Base-by-base conservation (phyloP, 306 rosid species). In the Rubus parviflorus region DNA sequence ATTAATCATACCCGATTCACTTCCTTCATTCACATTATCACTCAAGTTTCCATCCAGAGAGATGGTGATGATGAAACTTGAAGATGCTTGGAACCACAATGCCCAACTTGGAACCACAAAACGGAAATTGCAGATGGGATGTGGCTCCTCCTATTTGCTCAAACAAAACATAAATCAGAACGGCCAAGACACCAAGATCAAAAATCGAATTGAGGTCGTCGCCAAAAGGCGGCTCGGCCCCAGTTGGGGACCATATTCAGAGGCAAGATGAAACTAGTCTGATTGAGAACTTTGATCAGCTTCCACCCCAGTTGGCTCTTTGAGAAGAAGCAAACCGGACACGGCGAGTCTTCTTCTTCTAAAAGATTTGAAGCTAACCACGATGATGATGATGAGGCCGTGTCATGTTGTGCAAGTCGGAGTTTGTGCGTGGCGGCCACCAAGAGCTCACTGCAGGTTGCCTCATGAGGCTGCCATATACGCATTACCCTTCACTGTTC, bases 351-450 rank as follows among this genome's bases (percentile, higher is more conserved):
- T 56, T 3, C 58, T 17, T 52, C 35, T 54, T 54, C 61, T 54
- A n/a, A 54, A 54, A 54, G 61, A 54, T 54, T 7, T 56, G 20
- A 56, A 56, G 35, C 35, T 56, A 20, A 56, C 62, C 35, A 20
- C 6, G 35, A 30, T 30, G 35, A 30, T 30, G 35, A 30, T 30
- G 37, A 56, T 56, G 62, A 56, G 4, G 35, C 62, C 62, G 8
- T 20, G 62, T 6, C 13, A 13, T 12, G 62, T 20, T 56, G 15
- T 56, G 30, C 30, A 56, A 56, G 6, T 56, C 62, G 14, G 35
- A 20, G 14, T 56, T 20, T n/a, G 62, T n/a, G n/a, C n/a, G n/a
- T 56, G 62, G 62, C 62, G 62, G 62, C 62, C 62, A 20, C 62
- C 62, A 8, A 56, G 22, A 56, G 62, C 62, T 8, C 62, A 56